Conservation (phyloP, 1,284 basidiomycete species). For the Somion occarium region DNA sequence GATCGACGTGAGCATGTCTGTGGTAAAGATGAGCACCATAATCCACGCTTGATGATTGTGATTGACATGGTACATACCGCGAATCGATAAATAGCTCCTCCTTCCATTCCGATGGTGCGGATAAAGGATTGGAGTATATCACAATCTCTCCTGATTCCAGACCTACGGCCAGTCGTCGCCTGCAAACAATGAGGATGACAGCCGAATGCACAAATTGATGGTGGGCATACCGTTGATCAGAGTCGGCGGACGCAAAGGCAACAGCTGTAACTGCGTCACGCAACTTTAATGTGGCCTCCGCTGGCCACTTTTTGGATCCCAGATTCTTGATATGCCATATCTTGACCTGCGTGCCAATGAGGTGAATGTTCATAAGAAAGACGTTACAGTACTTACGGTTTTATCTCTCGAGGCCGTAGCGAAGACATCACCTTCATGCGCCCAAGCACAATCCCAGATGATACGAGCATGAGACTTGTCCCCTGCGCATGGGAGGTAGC, state of each 20-base stretch:
- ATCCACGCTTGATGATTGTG: neutral
- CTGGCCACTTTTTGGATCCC: slow-evolving; percentile 41
- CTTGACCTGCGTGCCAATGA: slow-evolving; percentile 49
- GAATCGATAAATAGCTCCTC: slow-evolving; percentile 39
- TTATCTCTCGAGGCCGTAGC: slow-evolving; percentile 95
- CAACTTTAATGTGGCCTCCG: slow-evolving; percentile 51
- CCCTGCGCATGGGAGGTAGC: slow-evolving; percentile 56
- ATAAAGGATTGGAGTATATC: slow-evolving; percentile 41
- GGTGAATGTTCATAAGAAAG: neutral
- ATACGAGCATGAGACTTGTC: slow-evolving; percentile 90
- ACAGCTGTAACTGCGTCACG: slow-evolving; percentile 69
- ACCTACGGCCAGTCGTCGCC: slow-evolving; percentile 63
- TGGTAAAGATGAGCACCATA: neutral
- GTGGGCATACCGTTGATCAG: slow-evolving; percentile 32
- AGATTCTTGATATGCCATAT: slow-evolving; percentile 48
- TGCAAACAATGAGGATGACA: slow-evolving; percentile 21
- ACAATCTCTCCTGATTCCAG: slow-evolving; percentile 66
- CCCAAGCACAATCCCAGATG: slow-evolving; percentile 94
- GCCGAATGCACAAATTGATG: neutral
- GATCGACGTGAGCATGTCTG: slow-evolving; percentile 63
- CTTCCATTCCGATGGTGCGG: slow-evolving; percentile 42
- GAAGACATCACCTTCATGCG: slow-evolving; percentile 68
- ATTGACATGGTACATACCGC: slow-evolving; percentile 34
- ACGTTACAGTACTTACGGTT: slow-evolving; percentile 53
- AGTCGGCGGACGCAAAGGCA: slow-evolving; percentile 46